These are phyloP conservation scores for Calocera cornea DNA, from an alignment of 768 basidiomycete species.

Conservation along the genomic window DNA sequence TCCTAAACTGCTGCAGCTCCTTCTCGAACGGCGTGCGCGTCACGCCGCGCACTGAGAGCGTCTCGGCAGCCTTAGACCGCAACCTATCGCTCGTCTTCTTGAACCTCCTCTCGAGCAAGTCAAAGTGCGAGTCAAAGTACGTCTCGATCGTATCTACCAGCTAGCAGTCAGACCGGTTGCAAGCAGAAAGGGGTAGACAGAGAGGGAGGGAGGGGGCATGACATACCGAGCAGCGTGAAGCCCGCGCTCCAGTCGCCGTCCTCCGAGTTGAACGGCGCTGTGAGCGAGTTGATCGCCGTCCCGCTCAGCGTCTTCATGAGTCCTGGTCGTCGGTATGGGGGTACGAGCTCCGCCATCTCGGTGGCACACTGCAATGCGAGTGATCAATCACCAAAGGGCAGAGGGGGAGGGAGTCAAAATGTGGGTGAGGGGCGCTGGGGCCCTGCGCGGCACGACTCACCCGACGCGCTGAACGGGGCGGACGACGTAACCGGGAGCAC, in stretches of 20 bases:
- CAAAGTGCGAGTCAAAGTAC: constrained; percentile 73
- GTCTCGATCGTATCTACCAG: constrained; percentile 79
- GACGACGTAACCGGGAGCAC: too few relatives aligned
- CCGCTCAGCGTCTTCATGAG: background rate
- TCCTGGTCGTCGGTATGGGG: background rate
- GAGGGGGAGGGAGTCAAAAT: too few relatives aligned
- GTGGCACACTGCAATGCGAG: too few relatives aligned
- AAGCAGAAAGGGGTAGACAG: background rate
- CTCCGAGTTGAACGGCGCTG: constrained; percentile 38
- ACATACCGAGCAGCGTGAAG: constrained; percentile 71
- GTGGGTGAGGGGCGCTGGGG: too few relatives aligned
- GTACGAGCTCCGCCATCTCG: background rate
- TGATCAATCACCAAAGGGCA: too few relatives aligned
- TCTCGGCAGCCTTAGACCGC: constrained; percentile 68
- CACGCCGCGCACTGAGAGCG: constrained; percentile 45
- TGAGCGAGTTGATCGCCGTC: background rate
- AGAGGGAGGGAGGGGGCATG: background rate
- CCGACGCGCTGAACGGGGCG: too few relatives aligned
- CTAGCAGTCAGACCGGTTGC: background rate
- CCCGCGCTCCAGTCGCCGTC: constrained; percentile 60
- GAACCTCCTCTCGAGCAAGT: constrained; percentile 50
- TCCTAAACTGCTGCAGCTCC: constrained; percentile 73
- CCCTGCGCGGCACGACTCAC: too few relatives aligned
- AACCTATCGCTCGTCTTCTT: constrained; percentile 77
- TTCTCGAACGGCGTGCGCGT: constrained; percentile 57